Percentiles rank a stretch among this genome's conserved stretches.
Conservation (phyloP, 2,329 filamentous ascomycete species). For the Elsinoe arachidis region DNA sequence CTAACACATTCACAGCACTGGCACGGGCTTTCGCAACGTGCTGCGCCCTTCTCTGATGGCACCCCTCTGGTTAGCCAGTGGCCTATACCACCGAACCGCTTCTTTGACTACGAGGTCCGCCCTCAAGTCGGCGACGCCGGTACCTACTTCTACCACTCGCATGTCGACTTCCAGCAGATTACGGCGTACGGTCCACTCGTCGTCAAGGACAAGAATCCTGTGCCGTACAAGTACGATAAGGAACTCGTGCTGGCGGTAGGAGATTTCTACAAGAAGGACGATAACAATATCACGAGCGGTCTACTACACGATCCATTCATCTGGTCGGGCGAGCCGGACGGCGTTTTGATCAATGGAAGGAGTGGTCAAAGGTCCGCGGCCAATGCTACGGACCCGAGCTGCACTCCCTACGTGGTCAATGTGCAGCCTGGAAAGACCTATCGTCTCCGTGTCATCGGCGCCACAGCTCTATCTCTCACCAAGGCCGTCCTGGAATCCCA, state of each 20-base stretch:
- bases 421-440: conserved; percentile 55
- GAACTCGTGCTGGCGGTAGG: conserved; percentile 48
- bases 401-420: conserved; percentile 42
- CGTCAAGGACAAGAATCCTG: conserved; percentile 39
- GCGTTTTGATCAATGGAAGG: conserved; percentile 50
- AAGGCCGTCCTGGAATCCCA: conserved; percentile 51
- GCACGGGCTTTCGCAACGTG: conserved; percentile 54
- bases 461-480: conserved; percentile 47
- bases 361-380: conserved; percentile 19
- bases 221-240: conserved; percentile 54
- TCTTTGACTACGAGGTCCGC: conserved; percentile 61
- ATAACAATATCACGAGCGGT: conserved; percentile 43
- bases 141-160: conserved; percentile 61
- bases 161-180: conserved; percentile 54
- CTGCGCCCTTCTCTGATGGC: conserved; percentile 57
- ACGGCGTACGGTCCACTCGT: conserved; percentile 51
- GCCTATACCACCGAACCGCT: conserved; percentile 53
- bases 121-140: conserved; percentile 47
- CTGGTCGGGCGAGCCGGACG: conserved; percentile 52
- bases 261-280: conserved; percentile 50
- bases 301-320: conserved; percentile 42
- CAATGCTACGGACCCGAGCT: neutral
- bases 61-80: conserved; percentile 52
- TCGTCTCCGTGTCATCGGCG: conserved; percentile 52
- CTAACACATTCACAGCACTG: conserved; percentile 46